These are phyloP conservation scores for carrot (Daucus carota) DNA, from an alignment of 129 eudicot species.

Conservation along the genomic window DH1_v3.0 NC_030384.2:38894501-38895000, in stretches of 20 bases:
- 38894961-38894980: background rate
- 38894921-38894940: conserved; percentile 8
- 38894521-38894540: background rate
- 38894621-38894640: conserved; percentile 5
- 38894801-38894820: conserved; percentile 8
- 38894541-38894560: background rate
- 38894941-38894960: background rate
- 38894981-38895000: background rate
- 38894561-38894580: background rate
- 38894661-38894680: conserved; percentile 10
- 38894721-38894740: too few relatives aligned
- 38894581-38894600: conserved; percentile 4
- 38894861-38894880: background rate
- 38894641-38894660: conserved; percentile 13
- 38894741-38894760: too few relatives aligned
- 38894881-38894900: conserved; percentile 11
- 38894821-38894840: conserved; percentile 4
- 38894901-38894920: conserved; percentile 9
- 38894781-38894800: background rate
- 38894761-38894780: background rate
- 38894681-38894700: conserved; percentile 4
- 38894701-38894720: background rate
- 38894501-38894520: background rate
- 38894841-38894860: background rate
- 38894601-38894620: conserved; percentile 1